A percentile compares a stretch with the other conserved stretches of the same genome.
These are phyloP conservation scores for Chlorella sorokiniana DNA, from an alignment of 139 green algal genomes.

Conservation along the genomic window DNA sequence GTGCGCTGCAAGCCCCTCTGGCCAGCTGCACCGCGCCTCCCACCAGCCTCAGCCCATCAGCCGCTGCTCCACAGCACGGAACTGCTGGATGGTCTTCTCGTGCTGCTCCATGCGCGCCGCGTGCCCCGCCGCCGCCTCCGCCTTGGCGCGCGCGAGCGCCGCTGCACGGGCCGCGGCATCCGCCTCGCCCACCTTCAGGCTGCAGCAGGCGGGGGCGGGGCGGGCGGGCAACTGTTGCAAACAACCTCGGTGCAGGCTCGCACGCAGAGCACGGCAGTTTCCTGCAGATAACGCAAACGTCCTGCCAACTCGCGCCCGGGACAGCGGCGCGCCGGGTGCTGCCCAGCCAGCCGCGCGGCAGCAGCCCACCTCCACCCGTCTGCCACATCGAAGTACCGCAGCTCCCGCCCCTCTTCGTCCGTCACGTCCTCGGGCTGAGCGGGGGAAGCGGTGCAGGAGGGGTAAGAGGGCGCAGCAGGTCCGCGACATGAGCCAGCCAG, in stretches of 20 bases:
- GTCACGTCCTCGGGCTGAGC: constrained; percentile 39
- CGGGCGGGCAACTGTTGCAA: neutral
- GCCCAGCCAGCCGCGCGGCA: too few relatives aligned
- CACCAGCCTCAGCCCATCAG: constrained; percentile 21
- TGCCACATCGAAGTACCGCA: constrained; percentile 27
- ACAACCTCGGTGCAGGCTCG: too few relatives aligned
- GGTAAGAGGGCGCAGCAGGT: neutral
- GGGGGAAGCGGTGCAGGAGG: neutral
- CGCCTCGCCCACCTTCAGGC: constrained; percentile 18
- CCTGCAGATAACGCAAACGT: too few relatives aligned
- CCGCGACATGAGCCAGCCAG: too few relatives aligned
- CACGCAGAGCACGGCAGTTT: too few relatives aligned
- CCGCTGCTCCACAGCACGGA: constrained; percentile 28
- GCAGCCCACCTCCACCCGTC: constrained; percentile 21
- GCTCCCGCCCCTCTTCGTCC: constrained; percentile 14
- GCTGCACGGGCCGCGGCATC: constrained; percentile 4
- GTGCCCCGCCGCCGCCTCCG: neutral
- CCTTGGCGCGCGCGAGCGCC: constrained; percentile 20
- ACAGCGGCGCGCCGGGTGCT: too few relatives aligned
- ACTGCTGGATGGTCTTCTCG: constrained; percentile 32
- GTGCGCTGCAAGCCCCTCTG: too few relatives aligned
- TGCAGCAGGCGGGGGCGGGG: neutral
- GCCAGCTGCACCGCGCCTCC: too few relatives aligned
- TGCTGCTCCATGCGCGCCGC: constrained; percentile 36
- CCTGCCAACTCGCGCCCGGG: too few relatives aligned